Evolutionary conservation across 306 rosid species (phyloP), one percentile per base, ranked within the genome.

Genomic region (Cercis canadensis): DNA sequence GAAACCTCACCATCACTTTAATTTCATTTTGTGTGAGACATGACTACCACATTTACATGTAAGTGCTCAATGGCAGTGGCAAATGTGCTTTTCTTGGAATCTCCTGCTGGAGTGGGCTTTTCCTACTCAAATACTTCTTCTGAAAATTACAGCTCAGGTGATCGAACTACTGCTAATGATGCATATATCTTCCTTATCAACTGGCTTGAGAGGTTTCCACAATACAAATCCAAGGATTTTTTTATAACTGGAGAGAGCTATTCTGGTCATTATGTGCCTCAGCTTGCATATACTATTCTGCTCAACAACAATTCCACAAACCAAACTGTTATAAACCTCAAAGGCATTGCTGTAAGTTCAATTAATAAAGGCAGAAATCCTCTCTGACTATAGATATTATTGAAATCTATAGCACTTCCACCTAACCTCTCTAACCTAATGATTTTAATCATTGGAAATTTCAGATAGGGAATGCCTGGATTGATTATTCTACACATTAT

Each of bases 31-130:
- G n/a, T n/a, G n/a, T n/a, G n/a, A n/a, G n/a, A n/a, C n/a, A n/a
- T n/a, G n/a, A n/a, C n/a, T n/a, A n/a, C n/a, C n/a, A n/a, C n/a
- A n/a, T n/a, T n/a, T n/a, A n/a, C n/a, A n/a, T n/a, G n/a, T n/a
- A n/a, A 19, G 8, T 64, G 5, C 15, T 13, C 15, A 41, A 52
- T 80, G 81, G 75, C 87, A 84, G 89, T 67, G 80, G 95, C 87
- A 69, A 82, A 88, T 65, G 65, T 84, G 12, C 59, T 86, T 4
- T 88, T 88, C 71, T 61, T 88, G 75, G 91, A 86, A 73, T 88
- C 91, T 9, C 91, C 87, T 1, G 91, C 8, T n/a, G 86, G 85
- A 67, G 87, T 88, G 3, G 91, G 95, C 15, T 88, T 88, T 68
- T 88, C 87, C 16, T 86, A 86, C 58, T 80, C 95, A 54, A 73